A percentile compares a stretch with the other conserved stretches of the same genome.
These are phyloP conservation scores for Parathielavia hyrcaniae DNA, from an alignment of 495 filamentous ascomycete genomes.

Conservation along the genomic window DNA sequence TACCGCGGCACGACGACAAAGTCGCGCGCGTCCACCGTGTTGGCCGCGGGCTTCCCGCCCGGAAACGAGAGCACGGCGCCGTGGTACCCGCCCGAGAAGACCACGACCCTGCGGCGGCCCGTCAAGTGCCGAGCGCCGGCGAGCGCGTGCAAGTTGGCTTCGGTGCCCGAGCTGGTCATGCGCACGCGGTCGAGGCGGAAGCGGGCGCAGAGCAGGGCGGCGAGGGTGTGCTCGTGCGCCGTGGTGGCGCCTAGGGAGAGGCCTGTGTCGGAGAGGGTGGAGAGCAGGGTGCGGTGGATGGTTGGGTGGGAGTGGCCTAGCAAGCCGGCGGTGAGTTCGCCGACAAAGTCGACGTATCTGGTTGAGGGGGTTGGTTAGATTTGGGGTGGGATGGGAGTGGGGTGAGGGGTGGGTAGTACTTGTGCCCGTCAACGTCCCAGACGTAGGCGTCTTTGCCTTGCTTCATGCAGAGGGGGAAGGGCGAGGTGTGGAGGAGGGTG, in stretches of 20 bases:
- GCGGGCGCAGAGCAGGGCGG: constrained; percentile 36
- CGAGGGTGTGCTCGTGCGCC: constrained; percentile 36
- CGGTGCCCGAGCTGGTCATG: constrained; percentile 50
- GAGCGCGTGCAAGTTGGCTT: constrained; percentile 48
- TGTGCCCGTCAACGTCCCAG: constrained; percentile 41
- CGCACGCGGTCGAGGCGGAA: constrained; percentile 44
- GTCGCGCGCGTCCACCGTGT: constrained; percentile 37
- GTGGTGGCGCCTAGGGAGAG: constrained; percentile 41
- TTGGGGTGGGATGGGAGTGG: background rate
- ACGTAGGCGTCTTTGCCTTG: constrained; percentile 37
- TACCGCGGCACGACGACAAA: constrained; percentile 44
- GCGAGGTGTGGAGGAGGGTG: constrained; percentile 49
- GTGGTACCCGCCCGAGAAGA: constrained; percentile 51
- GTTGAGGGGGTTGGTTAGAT: background rate
- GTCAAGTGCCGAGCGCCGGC: constrained; percentile 40
- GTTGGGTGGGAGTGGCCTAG: constrained; percentile 48
- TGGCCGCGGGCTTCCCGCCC: constrained; percentile 15
- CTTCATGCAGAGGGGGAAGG: constrained; percentile 50
- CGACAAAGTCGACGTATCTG: constrained; percentile 45
- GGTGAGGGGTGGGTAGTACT: constrained; percentile 22
- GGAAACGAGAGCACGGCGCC: constrained; percentile 45
- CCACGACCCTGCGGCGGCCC: constrained; percentile 38
- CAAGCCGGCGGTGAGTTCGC: constrained; percentile 50
- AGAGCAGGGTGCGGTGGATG: constrained; percentile 35
- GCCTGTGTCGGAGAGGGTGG: constrained; percentile 35